These are phyloP conservation scores for Cyberlindnera mrakii DNA, from an alignment of 805 yeast species.

Conservation along the genomic window DNA sequence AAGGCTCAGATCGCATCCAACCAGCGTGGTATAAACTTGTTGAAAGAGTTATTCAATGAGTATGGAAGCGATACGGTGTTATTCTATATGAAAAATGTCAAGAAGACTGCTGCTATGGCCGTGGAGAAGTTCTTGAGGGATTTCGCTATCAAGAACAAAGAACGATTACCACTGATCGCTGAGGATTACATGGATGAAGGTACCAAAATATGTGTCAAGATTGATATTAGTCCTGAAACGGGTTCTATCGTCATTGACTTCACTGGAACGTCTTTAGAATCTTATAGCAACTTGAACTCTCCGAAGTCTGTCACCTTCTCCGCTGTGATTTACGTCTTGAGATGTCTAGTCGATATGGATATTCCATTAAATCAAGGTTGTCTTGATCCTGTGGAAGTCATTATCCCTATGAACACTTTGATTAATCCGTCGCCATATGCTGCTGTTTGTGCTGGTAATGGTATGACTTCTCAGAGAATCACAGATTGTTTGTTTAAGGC, in stretches of 20 bases:
- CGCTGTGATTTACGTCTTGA: constrained; percentile 46
- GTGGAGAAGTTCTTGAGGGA: constrained; percentile 31
- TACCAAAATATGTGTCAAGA: constrained; percentile 37
- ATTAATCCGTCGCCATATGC: constrained; percentile 34
- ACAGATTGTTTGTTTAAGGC: constrained; percentile 49
- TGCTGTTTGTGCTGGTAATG: constrained; percentile 48
- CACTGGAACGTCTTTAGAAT: constrained; percentile 45
- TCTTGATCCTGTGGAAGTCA: constrained; percentile 36
- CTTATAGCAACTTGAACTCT: constrained; percentile 48
- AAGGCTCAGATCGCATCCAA: constrained; percentile 48
- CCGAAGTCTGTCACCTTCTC: constrained; percentile 49
- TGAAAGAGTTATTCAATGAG: constrained; percentile 37
- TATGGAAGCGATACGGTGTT: constrained; percentile 36
- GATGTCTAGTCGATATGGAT: constrained; percentile 45
- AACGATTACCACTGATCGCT: constrained; percentile 33
- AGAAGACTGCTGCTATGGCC: constrained; percentile 40
- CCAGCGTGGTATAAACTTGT: constrained; percentile 41
- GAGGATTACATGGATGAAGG: constrained; percentile 54
- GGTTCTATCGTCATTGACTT: constrained; percentile 45
- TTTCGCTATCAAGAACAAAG: constrained; percentile 36
- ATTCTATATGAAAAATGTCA: constrained; percentile 42
- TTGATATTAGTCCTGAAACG: constrained; percentile 33
- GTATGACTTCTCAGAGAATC: constrained; percentile 51
- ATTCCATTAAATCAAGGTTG: constrained; percentile 57
- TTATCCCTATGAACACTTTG: constrained; percentile 29